phyloP scores from a whole-genome alignment of 306 rosid species.

The Albizia julibrissin region DNA sequence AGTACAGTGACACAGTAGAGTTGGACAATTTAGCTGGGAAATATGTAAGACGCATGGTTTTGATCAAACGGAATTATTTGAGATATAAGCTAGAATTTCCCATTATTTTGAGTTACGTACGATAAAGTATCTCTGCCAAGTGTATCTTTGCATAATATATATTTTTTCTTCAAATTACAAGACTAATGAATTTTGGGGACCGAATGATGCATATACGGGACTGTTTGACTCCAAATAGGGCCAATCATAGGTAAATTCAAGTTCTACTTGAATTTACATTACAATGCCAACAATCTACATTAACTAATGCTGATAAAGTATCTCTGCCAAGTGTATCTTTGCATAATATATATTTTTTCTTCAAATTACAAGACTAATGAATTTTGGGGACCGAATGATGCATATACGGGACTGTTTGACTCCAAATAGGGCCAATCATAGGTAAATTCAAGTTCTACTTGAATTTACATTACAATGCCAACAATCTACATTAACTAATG shows the following conservation, averaged over 20 bases:
- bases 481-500: too few species aligned
- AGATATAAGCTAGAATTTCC: background rate
- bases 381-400: too few species aligned
- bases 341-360: too few species aligned
- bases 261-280: background rate
- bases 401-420: too few species aligned
- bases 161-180: background rate
- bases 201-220: background rate
- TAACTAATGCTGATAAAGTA: background rate
- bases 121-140: background rate
- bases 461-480: too few species aligned
- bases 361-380: too few species aligned
- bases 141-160: background rate
- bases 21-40: background rate
- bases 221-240: background rate
- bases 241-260: background rate
- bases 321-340: too few species aligned
- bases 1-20: slow-evolving; percentile 9
- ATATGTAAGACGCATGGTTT: slow-evolving; percentile 11
- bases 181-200: background rate
- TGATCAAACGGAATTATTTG: background rate
- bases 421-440: too few species aligned
- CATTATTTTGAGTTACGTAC: slow-evolving; percentile 1
- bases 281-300: slow-evolving; percentile 37
- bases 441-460: too few species aligned